Evolutionary conservation across 495 filamentous ascomycete species (phyloP), one percentile per base, ranked within the genome.

Genomic region (Zalerion maritima): DNA sequence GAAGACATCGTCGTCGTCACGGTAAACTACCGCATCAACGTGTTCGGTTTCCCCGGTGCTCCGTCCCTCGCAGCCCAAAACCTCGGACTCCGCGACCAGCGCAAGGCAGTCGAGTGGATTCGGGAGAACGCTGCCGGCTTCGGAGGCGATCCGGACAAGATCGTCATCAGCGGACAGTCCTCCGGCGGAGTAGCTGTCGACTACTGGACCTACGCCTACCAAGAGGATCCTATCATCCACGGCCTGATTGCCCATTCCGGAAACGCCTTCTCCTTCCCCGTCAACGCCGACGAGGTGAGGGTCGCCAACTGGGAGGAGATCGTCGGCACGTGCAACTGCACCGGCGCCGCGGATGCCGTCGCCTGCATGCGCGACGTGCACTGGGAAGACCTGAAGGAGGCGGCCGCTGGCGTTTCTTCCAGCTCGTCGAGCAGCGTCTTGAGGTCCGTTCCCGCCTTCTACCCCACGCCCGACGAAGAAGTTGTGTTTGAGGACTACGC

Each of bases 21-120:
- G 4, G 60, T 75, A 31, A 68, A 65, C 47, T 77, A 78, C 43
- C 71, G 75, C 4, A 37, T 76, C 29, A 73, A 74, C 43, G 66
- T 79, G 34, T 73, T 77, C 38, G 66, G 70, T 14, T 76, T 70
- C 26, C 69, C 71, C 14, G 60, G 45, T 18, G 35, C 41, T 29
- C 38, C 32, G 14, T 18, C 34, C 14, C 14, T 38, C 24, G 18
- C 24, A 8, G 32, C 38, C 7, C 22, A 29, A 32, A 74, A 69
- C 35, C 54, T 70, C 7, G 71, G 66, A 0, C 41, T 73, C 4
- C 57, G 67, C 18, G 69, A 75, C 46, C 62, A 72, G 41, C 53
- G 63, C 6, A 43, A 69, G 13, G 65, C 55, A 4, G 48, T 72
- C 21, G 58, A 67, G 15, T 73, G 66, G 59, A 47, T 74, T 0